Evolutionary conservation across 305 asterid species (phyloP).

Genomic region (Fraxinus albicans): DNA sequence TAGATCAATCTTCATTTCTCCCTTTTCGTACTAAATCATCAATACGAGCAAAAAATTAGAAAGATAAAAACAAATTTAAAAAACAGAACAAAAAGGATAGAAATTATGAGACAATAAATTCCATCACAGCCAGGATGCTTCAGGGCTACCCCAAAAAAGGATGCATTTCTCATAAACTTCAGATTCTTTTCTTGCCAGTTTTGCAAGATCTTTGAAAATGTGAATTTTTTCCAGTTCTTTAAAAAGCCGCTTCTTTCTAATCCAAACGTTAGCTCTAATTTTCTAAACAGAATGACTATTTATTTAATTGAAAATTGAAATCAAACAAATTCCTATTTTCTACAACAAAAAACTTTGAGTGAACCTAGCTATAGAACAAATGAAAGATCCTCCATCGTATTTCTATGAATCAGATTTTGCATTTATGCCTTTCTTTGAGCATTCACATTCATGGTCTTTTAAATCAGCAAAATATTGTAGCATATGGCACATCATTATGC

Average conservation of each 20-base stretch:
- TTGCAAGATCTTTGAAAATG: not conserved
- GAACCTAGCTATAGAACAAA: not conserved
- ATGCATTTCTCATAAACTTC: not conserved
- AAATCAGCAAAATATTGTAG: not conserved
- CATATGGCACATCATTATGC: not conserved
- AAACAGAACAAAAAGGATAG: not conserved
- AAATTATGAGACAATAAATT: not conserved
- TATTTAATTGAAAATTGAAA: not conserved
- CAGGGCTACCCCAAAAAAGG: not conserved
- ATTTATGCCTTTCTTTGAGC: not conserved
- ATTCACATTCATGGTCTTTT: not conserved
- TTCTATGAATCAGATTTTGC: not conserved
- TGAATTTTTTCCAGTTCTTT: not conserved
- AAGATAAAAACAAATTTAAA: not conserved
- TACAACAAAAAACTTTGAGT: not conserved
- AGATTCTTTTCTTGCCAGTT: not conserved
- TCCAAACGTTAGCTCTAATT: not conserved
- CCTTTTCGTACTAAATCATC: not conserved
- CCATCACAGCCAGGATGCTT: not conserved
- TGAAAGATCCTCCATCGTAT: not conserved
- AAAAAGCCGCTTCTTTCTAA: not conserved
- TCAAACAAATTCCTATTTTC: not conserved
- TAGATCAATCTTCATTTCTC: not conserved
- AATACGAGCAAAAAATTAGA: not conserved
- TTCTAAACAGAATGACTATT: not conserved